Base-by-base conservation (phyloP, 768 basidiomycete species). In the Rhodocollybia butyracea region DNA sequence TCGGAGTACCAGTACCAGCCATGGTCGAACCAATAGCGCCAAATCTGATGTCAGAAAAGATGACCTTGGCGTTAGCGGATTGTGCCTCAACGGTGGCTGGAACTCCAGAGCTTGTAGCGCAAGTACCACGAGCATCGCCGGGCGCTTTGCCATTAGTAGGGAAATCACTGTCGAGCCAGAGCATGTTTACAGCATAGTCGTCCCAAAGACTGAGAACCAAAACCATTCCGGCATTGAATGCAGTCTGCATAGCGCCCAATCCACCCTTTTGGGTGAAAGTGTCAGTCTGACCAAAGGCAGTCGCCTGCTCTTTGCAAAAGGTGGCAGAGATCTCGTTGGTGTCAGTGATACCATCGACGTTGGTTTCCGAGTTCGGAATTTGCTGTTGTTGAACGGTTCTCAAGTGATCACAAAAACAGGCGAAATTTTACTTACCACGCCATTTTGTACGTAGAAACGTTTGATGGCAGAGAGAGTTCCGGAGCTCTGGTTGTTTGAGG, bases 91-190 rank as follows among this genome's bases (percentile, higher is more conserved):
- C 74, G 40, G 75, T 70, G 5, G 64, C 60, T 54, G 80, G 79
- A 3, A 61, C 66, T 55, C 80, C 80, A 39, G 78, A 79, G 45
- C 64, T 66, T 51, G 78, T 79, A 2, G 80, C 52, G 70, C 79
- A 81, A 42, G 74, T 67, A 34, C 80, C 81, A 66, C 80, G 80
- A 38, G 73, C 66, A 54, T 77, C 69, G 67, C 80, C 81, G 31
- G 70, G 73, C 29, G 15, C 21, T 13, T 5, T 39, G 76, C 61
- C 66, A 64, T 65, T 11, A 56, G 60, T 60, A 50, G 75, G 81
- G 72, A 78, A 81, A 71, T 67, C 69, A 61, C 69, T 68, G 72
- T 82, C 80, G 66, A 83, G 78, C 75, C 81, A 83, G 60, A 80
- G 73, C 81, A 83, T 82, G 68, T 74, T 69, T 54, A 67, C 80